A percentile compares a stretch with the other conserved stretches of the same genome.
Conservation (phyloP, 1,284 basidiomycete species). For the Porodaedalea pini region DNA sequence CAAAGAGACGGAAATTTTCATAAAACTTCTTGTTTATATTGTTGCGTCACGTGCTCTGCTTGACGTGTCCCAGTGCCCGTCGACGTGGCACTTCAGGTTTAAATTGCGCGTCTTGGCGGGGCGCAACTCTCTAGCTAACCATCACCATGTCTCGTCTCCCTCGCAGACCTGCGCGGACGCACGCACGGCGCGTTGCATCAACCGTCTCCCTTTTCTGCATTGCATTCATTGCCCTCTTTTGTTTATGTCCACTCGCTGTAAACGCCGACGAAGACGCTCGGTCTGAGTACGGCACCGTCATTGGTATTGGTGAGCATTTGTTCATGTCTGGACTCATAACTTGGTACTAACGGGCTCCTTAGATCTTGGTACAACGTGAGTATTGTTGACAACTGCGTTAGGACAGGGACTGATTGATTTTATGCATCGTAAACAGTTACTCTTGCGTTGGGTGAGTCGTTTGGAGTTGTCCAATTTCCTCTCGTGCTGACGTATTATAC, state of each 20-base stretch:
- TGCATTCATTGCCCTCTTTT: slow-evolving; percentile 60
- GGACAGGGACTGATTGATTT: slow-evolving; percentile 23
- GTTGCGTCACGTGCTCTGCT: not conserved
- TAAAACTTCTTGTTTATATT: not conserved
- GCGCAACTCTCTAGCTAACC: not conserved
- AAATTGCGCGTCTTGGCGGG: not conserved
- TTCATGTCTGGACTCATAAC: not conserved
- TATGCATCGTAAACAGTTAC: slow-evolving; percentile 44
- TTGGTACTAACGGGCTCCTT: not conserved
- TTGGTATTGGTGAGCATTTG: slow-evolving; percentile 78
- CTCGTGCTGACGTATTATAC: slow-evolving; percentile 13
- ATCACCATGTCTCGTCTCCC: slow-evolving; percentile 37
- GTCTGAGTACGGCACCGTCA: slow-evolving; percentile 84
- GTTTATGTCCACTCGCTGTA: slow-evolving; percentile 55
- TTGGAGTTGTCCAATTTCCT: not conserved
- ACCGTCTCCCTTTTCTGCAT: slow-evolving; percentile 64
- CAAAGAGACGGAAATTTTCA: slow-evolving; percentile 21
- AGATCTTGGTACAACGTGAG: slow-evolving; percentile 82
- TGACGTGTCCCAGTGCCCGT: slow-evolving; percentile 5
- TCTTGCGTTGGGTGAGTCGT: slow-evolving; percentile 69
- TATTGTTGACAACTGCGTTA: slow-evolving; percentile 12
- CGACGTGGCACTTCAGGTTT: slow-evolving; percentile 12
- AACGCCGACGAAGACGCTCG: slow-evolving; percentile 54
- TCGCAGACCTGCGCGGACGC: slow-evolving; percentile 52
- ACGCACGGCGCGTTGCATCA: slow-evolving; percentile 50